phyloP scores from a whole-genome alignment of 257 asterid genomes.

The Marsdenia floribunda region DNA sequence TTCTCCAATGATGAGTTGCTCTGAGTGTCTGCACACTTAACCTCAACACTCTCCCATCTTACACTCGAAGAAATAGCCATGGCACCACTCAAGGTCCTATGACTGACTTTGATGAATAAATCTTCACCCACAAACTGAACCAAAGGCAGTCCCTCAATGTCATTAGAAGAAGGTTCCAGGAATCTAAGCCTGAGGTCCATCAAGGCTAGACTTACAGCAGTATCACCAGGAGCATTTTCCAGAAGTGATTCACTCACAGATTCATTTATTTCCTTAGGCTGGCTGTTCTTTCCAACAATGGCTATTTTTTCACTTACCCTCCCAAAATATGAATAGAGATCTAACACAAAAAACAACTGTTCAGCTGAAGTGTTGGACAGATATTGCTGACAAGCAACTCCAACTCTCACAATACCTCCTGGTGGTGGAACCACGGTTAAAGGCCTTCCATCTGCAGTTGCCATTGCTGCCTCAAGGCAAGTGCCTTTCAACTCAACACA shows the following conservation, averaged over 20 bases:
- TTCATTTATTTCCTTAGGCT: conserved; percentile 32
- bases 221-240: conserved; percentile 80
- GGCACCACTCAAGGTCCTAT: conserved; percentile 94
- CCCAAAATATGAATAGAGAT: conserved; percentile 72
- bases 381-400: conserved; percentile 80
- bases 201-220: conserved; percentile 63
- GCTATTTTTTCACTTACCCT: conserved; percentile 71
- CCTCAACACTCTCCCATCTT: conserved; percentile 80
- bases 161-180: conserved; percentile 59
- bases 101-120: conserved; percentile 64
- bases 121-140: conserved; percentile 74
- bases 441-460: conserved; percentile 94
- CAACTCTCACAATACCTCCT: conserved; percentile 87
- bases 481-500: conserved; percentile 76
- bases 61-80: conserved; percentile 75
- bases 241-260: conserved; percentile 41
- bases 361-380: conserved; percentile 83
- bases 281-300: conserved; percentile 46
- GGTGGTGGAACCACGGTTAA: conserved; percentile 81
- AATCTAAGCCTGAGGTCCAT: conserved; percentile 69
- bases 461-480: conserved; percentile 90
- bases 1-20: conserved; percentile 36
- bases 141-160: conserved; percentile 53
- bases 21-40: conserved; percentile 64
- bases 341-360: conserved; percentile 83